Evolutionary conservation across 306 rosid species (phyloP).

Genomic region (Mimosa bimucronata): DNA sequence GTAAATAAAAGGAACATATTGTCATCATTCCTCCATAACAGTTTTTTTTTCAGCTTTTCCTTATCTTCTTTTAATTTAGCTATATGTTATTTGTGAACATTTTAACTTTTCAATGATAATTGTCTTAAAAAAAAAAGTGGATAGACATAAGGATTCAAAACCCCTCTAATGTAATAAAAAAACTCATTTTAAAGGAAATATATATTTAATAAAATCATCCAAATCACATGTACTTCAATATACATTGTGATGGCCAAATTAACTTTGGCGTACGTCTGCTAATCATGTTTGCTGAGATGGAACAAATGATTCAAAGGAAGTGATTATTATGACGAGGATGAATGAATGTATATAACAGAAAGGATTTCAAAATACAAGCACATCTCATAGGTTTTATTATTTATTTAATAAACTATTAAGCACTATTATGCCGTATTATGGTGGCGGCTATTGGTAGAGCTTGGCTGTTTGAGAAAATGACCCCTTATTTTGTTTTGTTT

Average conservation of each 20-base stretch:
- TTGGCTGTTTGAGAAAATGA: conserved; percentile 29
- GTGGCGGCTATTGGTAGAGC: conserved; percentile 16
- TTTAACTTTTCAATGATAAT: too few species aligned
- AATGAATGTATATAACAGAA: background rate
- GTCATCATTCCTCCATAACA: too few species aligned
- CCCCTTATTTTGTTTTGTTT: too few species aligned
- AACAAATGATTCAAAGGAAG: background rate
- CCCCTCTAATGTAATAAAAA: too few species aligned
- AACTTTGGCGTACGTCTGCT: background rate
- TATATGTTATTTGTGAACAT: too few species aligned
- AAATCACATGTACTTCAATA: background rate
- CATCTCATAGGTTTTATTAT: background rate
- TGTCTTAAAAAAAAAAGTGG: too few species aligned
- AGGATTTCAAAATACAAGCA: background rate
- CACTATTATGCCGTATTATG: background rate
- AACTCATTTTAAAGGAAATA: background rate
- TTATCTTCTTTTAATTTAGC: too few species aligned
- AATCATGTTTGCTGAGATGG: background rate
- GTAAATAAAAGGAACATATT: too few species aligned
- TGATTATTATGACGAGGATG: conserved; percentile 34
- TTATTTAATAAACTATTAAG: too few species aligned
- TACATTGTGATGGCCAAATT: background rate
- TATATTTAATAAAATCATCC: background rate
- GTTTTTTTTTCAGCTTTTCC: too few species aligned
- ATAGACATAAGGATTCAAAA: too few species aligned